Base-by-base conservation (phyloP, 2,329 filamentous ascomycete genomes). In the Xylaria sp. region DNA sequence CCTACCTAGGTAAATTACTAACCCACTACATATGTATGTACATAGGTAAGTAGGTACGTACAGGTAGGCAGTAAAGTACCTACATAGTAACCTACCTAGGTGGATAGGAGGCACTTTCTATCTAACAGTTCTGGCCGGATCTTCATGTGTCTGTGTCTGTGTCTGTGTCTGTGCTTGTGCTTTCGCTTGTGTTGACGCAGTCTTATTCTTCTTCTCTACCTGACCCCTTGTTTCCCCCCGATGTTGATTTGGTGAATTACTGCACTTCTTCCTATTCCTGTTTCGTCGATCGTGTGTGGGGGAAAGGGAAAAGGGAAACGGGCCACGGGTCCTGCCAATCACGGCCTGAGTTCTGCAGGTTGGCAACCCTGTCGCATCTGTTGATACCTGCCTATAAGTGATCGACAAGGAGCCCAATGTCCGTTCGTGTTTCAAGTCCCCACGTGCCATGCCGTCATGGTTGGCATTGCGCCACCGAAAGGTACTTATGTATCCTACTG, bases 381-480 rank as follows among this genome's bases (percentile, higher is more conserved):
- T 54, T 28, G n/a, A 37, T 37, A 37, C 34, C 37, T 41, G 25
- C 23, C 37, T 41, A 39, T n/a, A 41, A 20, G 44, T 23, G n/a
- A 10, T 52, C 50, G 50, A 23, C 31, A 18, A 56, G 18, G 10
- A 20, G n/a, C 12, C 28, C 31, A 23, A 23, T 37, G 31, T 13
- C 20, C 18, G 52, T 39, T 23, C 31, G 10, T 23, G 52, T 31
- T 23, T 37, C 31, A 8, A 13, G 52, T 56, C 51, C 20, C 66
- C 66, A 68, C 66, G 56, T 68, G 61, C 60, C 66, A 64, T 68
- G 60, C 39, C 37, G 48, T 41, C 54, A 50, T 50, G 23, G 54
- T 56, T 56, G 18, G n/a, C 50, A 48, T 48, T 23, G 46, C 23
- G 5, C 46, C n/a, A 50, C 23, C 34, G 46, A 20, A 12, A 9